Base-by-base conservation (phyloP, 2,329 filamentous ascomycete genomes). In the Leptoxyphium fumago region DNA sequence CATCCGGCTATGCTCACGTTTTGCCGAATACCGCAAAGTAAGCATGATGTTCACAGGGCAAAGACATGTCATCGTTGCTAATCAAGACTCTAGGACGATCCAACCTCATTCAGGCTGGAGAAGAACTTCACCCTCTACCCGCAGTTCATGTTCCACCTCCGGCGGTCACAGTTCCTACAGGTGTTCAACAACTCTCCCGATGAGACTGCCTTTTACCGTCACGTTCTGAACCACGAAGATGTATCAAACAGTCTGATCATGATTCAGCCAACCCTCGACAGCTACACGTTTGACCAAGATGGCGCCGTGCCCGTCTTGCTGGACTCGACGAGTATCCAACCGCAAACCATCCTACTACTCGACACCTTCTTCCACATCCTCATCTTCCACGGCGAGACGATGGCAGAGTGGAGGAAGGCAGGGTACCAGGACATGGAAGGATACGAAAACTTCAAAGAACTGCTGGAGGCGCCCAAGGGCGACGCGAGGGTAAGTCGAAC, bases 341-440 rank as follows among this genome's bases (percentile, higher is more conserved):
- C 87, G 9, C 84, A 88, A 17, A 93, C 94, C 47, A 84, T 96
- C 48, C 75, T 98, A 42, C 78, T 98, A 10, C 80, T 98, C 44
- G 91, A 98, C 58, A 96, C 91, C 0, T 98, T 98, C 72, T 98
- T 98, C 76, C 91, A 98, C 63, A 98, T 98, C 49, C 77, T 98
- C 44, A 98, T 98, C 55, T 98, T 96, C 76, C 88, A 98, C 57
- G 91, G 91, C 50, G 89, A 98, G 71, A 96, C 89, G 0, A 84
- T 96, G 64, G 91, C 91, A 1, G 87, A 95, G 62, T 98, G 91
- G 91, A 80, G 88, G 52, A 96, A 98, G 65, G 88, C 88, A 14
- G 91, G 91, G 1, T 98, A 98, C 61, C 91, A 98, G 55, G 87
- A 95, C 2, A 89, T 96, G 64, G 89, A 95, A 61, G 91, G 91